Percentiles rank a stretch among this genome's conserved stretches.
Evolutionary conservation across 768 basidiomycete genomes (phyloP).

Genomic region (Podaxis sp.): DNA sequence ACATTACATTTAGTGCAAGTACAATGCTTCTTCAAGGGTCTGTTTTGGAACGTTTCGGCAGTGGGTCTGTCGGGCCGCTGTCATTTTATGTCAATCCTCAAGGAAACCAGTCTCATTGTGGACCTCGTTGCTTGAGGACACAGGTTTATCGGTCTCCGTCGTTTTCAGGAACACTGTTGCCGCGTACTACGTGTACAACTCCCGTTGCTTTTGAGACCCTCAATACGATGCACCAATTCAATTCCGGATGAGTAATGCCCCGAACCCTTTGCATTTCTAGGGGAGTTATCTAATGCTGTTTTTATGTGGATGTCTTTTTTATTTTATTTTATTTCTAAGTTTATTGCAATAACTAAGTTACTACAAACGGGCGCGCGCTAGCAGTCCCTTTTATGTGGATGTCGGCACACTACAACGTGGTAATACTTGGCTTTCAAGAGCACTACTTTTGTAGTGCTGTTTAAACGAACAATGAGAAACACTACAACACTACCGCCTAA

Average conservation of each 20-base stretch:
- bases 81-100: too few species aligned
- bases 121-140: neutral
- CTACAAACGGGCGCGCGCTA: too few species aligned
- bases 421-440: neutral
- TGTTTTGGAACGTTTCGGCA: neutral
- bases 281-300: too few species aligned
- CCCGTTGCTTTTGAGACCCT: neutral
- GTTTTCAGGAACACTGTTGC: conserved; percentile 8
- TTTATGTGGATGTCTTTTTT: neutral
- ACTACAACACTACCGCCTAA: neutral
- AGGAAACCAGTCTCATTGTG: too few species aligned
- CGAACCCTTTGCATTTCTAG: too few species aligned
- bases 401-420: neutral
- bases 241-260: conserved; percentile 1
- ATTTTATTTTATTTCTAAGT: too few species aligned
- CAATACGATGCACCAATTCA: neutral
- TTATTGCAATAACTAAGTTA: too few species aligned
- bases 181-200: neutral
- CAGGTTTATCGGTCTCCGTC: neutral
- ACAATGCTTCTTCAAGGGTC: neutral
- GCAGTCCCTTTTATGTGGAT: neutral
- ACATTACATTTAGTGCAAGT: neutral
- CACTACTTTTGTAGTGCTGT: neutral
- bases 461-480: neutral
- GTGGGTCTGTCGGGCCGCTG: too few species aligned